Evolutionary conservation across 2,329 filamentous ascomycete species (phyloP).

Genomic region (Pestalotiopsis sp.): DNA sequence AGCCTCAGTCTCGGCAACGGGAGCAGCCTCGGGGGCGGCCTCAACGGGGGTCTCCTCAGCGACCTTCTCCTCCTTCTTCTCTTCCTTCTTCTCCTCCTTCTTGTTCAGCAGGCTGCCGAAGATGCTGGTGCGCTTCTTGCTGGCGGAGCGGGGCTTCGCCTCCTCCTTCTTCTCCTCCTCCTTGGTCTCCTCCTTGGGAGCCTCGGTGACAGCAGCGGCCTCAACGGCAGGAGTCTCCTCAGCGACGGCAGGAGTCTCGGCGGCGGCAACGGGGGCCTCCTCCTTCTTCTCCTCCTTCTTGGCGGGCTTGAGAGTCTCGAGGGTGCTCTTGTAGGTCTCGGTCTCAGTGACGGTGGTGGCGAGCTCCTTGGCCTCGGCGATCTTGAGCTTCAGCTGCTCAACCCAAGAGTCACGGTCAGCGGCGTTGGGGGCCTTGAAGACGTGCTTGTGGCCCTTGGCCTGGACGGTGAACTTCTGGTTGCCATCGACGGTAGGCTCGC

Average conservation of each 20-base stretch:
- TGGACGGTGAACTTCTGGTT: slow-evolving; percentile 83
- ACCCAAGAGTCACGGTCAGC: slow-evolving; percentile 94
- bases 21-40: slow-evolving; percentile 26
- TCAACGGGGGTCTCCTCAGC: slow-evolving; percentile 38
- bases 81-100: slow-evolving; percentile 54
- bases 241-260: slow-evolving; percentile 38
- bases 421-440: slow-evolving; percentile 77
- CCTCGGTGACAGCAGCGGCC: slow-evolving; percentile 17
- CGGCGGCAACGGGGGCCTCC: slow-evolving; percentile 38
- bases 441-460: slow-evolving; percentile 86
- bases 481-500: slow-evolving; percentile 76
- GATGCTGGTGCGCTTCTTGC: slow-evolving; percentile 67
- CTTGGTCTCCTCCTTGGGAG: slow-evolving; percentile 30
- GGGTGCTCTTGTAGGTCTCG: slow-evolving; percentile 85
- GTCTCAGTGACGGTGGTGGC: slow-evolving; percentile 72
- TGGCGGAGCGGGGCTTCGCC: slow-evolving; percentile 63
- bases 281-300: slow-evolving; percentile 40
- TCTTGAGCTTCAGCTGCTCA: slow-evolving; percentile 77
- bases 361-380: slow-evolving; percentile 81
- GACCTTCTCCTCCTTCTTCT: slow-evolving; percentile 43
- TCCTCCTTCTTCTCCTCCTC: slow-evolving; percentile 53
- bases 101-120: slow-evolving; percentile 60
- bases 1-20: slow-evolving; percentile 31
- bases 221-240: slow-evolving; percentile 31
- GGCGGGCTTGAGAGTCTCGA: slow-evolving; percentile 67